phyloP scores from a whole-genome alignment of 805 yeast species.

The Lachancea fermentati region DNA sequence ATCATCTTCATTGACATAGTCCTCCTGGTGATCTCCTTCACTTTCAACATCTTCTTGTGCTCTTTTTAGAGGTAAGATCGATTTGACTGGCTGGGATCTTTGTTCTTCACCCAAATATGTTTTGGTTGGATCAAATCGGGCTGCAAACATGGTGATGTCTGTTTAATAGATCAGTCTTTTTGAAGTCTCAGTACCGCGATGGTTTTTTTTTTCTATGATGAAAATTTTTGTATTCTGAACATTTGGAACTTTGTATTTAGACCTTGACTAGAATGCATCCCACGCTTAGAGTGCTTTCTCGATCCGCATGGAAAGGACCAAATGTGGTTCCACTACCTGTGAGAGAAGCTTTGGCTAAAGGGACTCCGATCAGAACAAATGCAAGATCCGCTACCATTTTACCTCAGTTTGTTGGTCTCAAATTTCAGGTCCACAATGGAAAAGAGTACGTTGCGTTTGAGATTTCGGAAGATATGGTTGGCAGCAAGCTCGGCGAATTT shows the following conservation, averaged over 20 bases:
- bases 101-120: slow-evolving; percentile 9
- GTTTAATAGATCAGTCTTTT: neutral
- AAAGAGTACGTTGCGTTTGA: slow-evolving; percentile 85
- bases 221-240: neutral
- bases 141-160: slow-evolving; percentile 50
- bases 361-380: slow-evolving; percentile 89
- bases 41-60: slow-evolving; percentile 15
- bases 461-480: slow-evolving; percentile 93
- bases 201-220: neutral
- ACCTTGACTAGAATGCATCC: slow-evolving; percentile 5
- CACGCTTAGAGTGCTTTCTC: slow-evolving; percentile 36
- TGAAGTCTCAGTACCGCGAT: neutral
- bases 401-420: slow-evolving; percentile 93
- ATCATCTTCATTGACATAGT: slow-evolving; percentile 8
- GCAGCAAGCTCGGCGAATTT: slow-evolving; percentile 90
- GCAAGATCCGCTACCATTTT: slow-evolving; percentile 91
- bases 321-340: slow-evolving; percentile 93
- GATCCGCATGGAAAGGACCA: slow-evolving; percentile 75
- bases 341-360: slow-evolving; percentile 71
- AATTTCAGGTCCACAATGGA: slow-evolving; percentile 94
- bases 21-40: slow-evolving; percentile 10
- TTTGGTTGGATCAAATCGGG: slow-evolving; percentile 52
- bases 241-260: neutral
- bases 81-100: neutral
- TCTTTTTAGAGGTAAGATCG: slow-evolving; percentile 5